Conservation (phyloP, 2,329 filamentous ascomycete genomes). For the Cladophialophora yegresii region DNA sequence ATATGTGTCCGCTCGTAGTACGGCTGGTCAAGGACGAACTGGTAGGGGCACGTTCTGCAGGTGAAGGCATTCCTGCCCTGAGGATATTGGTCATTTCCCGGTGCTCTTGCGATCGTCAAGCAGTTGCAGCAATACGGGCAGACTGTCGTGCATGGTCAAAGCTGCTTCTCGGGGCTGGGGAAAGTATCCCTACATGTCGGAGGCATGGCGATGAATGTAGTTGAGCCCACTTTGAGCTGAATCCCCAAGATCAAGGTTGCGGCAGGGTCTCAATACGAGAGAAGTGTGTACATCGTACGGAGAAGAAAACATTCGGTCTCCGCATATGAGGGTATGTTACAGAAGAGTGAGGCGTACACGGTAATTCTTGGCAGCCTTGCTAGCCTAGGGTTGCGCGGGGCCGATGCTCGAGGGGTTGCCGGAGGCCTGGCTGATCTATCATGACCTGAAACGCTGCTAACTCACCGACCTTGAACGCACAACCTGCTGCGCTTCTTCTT, state of each 20-base stretch:
- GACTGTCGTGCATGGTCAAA: constrained; percentile 39
- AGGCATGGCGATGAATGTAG: constrained; percentile 38
- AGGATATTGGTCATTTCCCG: constrained; percentile 44
- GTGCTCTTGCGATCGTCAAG: constrained; percentile 49
- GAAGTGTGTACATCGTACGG: neutral
- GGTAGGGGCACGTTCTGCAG: constrained; percentile 93
- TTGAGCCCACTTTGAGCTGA: neutral
- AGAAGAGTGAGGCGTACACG: neutral
- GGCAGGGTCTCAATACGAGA: neutral
- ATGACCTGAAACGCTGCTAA: constrained; percentile 1
- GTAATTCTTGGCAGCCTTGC: neutral
- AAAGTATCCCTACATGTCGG: constrained; percentile 43
- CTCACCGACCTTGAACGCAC: neutral
- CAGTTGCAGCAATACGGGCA: constrained; percentile 55
- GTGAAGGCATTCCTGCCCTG: constrained; percentile 75
- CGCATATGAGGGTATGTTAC: neutral
- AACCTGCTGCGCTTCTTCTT: neutral
- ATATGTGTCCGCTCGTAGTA: constrained; percentile 80
- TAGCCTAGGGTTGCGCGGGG: constrained; percentile 3
- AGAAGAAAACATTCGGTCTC: too few species aligned
- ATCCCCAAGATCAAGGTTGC: neutral
- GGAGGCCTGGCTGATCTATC: constrained; percentile 11
- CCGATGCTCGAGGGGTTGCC: neutral
- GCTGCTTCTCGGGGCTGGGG: neutral
- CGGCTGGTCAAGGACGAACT: constrained; percentile 75